Conservation (phyloP, 345 rosid genomes). For the Hirschfeldia incana region DNA sequence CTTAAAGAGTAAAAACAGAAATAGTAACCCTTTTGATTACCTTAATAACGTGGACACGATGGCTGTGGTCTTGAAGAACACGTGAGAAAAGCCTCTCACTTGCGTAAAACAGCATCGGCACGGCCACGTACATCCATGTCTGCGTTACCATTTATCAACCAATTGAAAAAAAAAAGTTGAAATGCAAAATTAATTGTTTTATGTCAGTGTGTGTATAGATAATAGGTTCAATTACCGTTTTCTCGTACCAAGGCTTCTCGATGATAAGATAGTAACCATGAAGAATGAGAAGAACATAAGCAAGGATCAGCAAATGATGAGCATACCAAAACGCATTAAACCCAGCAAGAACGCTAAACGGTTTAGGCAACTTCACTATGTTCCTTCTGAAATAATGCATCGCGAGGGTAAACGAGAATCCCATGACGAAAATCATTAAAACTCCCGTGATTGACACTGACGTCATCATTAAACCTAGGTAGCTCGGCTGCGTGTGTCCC, state of each 20-base stretch:
- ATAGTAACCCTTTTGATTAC: constrained; percentile 34
- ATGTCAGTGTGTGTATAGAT: background rate
- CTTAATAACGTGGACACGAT: constrained; percentile 73
- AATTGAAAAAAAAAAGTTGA: background rate
- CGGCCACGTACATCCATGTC: constrained; percentile 88
- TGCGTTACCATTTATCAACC: constrained; percentile 35
- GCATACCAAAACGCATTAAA: constrained; percentile 98
- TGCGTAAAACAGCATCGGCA: constrained; percentile 62
- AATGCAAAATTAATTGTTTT: background rate
- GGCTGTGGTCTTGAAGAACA: constrained; percentile 53
- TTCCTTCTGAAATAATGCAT: constrained; percentile 67
- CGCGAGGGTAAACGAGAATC: constrained; percentile 65
- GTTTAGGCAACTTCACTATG: constrained; percentile 64
- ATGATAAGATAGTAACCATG: constrained; percentile 83
- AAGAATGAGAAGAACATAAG: constrained; percentile 59
- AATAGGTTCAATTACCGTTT: constrained; percentile 55
- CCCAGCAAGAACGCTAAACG: constrained; percentile 67
- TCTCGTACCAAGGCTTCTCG: constrained; percentile 61
- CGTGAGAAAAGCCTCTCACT: constrained; percentile 58
- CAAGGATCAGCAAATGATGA: constrained; percentile 77
- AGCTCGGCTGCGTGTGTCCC: constrained; percentile 62
- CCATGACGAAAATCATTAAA: constrained; percentile 62
- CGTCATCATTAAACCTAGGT: constrained; percentile 47
- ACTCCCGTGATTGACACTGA: constrained; percentile 67
- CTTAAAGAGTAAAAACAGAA: background rate